Evolutionary conservation across 129 eudicot genomes (phyloP), one percentile per base, ranked within the genome.

Genomic region (Chrysanthemum lavandulifolium): DNA sequence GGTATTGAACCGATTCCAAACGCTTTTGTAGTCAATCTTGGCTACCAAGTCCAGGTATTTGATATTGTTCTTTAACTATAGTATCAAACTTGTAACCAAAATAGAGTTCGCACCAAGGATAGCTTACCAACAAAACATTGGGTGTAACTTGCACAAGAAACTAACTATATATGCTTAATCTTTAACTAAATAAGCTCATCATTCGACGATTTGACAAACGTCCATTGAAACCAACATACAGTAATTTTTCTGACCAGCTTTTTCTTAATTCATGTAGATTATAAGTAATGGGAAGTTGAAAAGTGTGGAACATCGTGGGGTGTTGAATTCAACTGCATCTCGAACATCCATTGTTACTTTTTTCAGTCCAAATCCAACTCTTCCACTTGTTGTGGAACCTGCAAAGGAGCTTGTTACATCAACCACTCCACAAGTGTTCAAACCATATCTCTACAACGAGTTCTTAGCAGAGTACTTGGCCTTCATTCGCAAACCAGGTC

Each of bases 21-120:
- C 70, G 86, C 90, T 56, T 85, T 88, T 73, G 86, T 85, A 31
- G 81, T 88, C 70, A 80, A 74, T 77, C 65, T 85, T 10, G 86
- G 89, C 23, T 68, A 80, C 71, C 86, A 66, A 73, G 13, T 85
- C 4, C 63, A 61, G 67, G 67, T 61, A 61, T 53, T 53, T 40
- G 45, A 40, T 40, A 9, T 40, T 40, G 10, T 0, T 6, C 45
- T 40, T 40, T 40, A 6, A 40, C 9, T 5, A 40, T 40, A 2
- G 45, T 40, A 40, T 40, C 45, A 40, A 40, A 40, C 45, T 40
- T 40, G 1, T 40, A 40, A 6, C 45, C 45, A 40, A 40, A 40
- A 40, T 40, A 40, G 9, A 5, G 45, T 40, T 40, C 45, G 45
- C 7, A 40, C 45, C 9, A 7, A 40, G 45, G 2, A 40, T 5